Conservation (phyloP, 2,329 filamentous ascomycete species). For the Phyllosticta capitalensis region DNA sequence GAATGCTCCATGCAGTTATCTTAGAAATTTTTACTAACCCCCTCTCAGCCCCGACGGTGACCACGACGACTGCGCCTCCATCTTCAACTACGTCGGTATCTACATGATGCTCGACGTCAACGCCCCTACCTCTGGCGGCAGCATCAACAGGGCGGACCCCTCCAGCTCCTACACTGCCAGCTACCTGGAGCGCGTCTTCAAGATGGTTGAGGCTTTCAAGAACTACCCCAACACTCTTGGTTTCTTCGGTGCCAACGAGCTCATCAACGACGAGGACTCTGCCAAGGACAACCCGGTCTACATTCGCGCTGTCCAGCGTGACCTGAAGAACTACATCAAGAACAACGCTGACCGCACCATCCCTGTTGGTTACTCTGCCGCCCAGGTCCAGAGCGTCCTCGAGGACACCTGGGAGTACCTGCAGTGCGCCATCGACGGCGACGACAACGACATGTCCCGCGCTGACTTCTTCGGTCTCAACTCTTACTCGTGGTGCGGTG, state of each 20-base stretch:
- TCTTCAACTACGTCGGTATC: slow-evolving; percentile 58
- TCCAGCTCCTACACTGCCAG: slow-evolving; percentile 44
- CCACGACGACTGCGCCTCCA: slow-evolving; percentile 53
- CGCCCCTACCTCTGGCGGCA: slow-evolving; percentile 47
- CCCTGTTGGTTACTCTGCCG: slow-evolving; percentile 60
- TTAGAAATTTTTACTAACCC: too few species aligned
- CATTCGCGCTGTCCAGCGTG: slow-evolving; percentile 54
- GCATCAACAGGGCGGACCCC: slow-evolving; percentile 47
- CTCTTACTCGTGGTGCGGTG: slow-evolving; percentile 65
- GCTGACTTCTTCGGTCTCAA: slow-evolving; percentile 72
- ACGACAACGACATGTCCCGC: slow-evolving; percentile 45
- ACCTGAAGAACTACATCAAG: slow-evolving; percentile 59
- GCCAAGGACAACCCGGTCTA: slow-evolving; percentile 46
- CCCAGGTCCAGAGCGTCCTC: slow-evolving; percentile 64
- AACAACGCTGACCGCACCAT: slow-evolving; percentile 48
- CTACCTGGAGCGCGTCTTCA: slow-evolving; percentile 51
- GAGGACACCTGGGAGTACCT: slow-evolving; percentile 69
- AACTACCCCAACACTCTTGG: slow-evolving; percentile 55
- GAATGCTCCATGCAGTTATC: too few species aligned
- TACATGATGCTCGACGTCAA: slow-evolving; percentile 60
- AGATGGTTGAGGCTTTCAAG: slow-evolving; percentile 58
- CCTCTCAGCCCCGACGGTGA: slow-evolving; percentile 47
- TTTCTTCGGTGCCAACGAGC: slow-evolving; percentile 60
- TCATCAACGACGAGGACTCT: slow-evolving; percentile 52
- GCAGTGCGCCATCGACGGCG: slow-evolving; percentile 52